Conservation (phyloP, 495 filamentous ascomycete species). For the Xylaria curta region DNA sequence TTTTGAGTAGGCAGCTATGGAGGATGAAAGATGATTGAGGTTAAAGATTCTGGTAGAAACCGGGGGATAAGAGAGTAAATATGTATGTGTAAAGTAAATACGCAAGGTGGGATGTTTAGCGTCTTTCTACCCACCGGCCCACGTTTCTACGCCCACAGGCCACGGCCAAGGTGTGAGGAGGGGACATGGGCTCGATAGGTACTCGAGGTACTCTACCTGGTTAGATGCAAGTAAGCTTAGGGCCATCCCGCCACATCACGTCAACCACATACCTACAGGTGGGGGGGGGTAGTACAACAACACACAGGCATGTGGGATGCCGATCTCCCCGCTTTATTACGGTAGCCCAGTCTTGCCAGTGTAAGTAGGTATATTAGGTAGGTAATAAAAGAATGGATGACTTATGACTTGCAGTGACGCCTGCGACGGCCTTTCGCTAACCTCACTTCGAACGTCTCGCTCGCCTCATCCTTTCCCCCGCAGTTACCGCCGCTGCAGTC, state of each 20-base stretch:
- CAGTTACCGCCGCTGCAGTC: not conserved
- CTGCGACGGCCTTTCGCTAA: not conserved
- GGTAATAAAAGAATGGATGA: not conserved
- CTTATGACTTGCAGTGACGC: not conserved
- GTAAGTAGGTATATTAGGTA: too few species aligned
- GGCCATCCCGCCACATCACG: conserved; percentile 11
- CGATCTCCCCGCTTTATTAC: conserved; percentile 1
- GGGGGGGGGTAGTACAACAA: conserved; percentile 2
- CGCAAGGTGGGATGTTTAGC: conserved; percentile 29
- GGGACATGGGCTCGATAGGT: too few species aligned
- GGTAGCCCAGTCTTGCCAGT: not conserved
- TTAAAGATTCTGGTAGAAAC: conserved; percentile 11
- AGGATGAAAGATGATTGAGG: not conserved
- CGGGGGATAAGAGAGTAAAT: not conserved
- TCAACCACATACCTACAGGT: not conserved
- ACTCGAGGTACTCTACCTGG: too few species aligned
- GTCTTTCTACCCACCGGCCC: not conserved
- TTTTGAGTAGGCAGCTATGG: not conserved
- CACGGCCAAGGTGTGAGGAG: conserved; percentile 1
- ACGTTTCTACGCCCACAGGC: not conserved
- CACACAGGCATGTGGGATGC: not conserved
- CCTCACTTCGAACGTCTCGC: not conserved
- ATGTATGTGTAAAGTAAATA: conserved; percentile 6
- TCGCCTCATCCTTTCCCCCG: not conserved
- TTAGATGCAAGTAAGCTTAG: not conserved